These are phyloP conservation scores for Trichophyton simii DNA, from an alignment of 2,329 filamentous ascomycete species.

Conservation along the genomic window DNA sequence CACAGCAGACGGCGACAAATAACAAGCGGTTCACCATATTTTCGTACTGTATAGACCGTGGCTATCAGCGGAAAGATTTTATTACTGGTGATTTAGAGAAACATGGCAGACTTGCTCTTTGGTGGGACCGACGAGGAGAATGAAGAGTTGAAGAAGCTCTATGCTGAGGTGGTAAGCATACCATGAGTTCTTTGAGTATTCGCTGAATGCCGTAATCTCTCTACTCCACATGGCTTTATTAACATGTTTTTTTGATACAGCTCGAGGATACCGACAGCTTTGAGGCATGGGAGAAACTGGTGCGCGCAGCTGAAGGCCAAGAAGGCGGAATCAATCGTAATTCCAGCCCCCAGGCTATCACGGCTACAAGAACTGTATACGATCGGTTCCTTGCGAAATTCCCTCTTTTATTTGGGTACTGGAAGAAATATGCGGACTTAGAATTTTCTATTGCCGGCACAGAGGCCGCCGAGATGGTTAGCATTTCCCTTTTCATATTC, in stretches of 20 bases:
- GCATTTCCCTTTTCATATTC: neutral
- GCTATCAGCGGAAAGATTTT: neutral
- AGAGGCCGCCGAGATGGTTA: constrained; percentile 90
- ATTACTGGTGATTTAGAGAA: neutral
- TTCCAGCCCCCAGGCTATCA: constrained; percentile 85
- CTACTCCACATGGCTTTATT: neutral
- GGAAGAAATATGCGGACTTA: constrained; percentile 98
- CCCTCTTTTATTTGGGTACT: constrained; percentile 91
- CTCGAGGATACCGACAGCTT: constrained; percentile 73
- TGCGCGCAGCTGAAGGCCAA: constrained; percentile 67
- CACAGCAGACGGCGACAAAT: too few species aligned
- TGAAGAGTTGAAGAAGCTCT: constrained; percentile 66
- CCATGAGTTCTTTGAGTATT: neutral
- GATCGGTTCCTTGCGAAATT: constrained; percentile 91
- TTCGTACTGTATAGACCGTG: neutral
- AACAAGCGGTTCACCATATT: neutral
- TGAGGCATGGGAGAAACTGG: constrained; percentile 86
- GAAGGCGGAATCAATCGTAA: constrained; percentile 94
- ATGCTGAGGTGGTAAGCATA: constrained; percentile 58
- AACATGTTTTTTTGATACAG: constrained; percentile 25
- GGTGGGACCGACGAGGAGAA: constrained; percentile 70
- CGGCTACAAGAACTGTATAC: constrained; percentile 74
- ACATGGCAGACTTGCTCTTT: constrained; percentile 62
- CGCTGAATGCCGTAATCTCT: neutral
- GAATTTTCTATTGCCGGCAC: constrained; percentile 96